Base-by-base conservation (phyloP, 2,329 filamentous ascomycete species). In the Calonectria pseudoreteaudii region DNA sequence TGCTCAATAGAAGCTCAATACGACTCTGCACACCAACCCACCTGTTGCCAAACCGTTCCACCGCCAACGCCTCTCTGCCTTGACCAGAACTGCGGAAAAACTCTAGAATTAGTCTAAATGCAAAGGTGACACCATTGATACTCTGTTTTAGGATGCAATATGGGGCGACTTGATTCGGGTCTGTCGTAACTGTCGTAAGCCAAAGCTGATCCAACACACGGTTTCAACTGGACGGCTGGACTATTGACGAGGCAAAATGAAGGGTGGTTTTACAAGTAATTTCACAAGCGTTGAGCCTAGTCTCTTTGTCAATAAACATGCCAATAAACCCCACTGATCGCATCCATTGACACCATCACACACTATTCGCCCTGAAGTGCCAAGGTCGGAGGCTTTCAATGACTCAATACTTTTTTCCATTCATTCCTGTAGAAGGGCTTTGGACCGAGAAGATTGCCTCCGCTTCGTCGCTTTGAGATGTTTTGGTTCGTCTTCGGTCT, bases 1-100 rank as follows among this genome's bases (percentile, higher is more conserved):
- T 50, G 64, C 28, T 66, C 44, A 50, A 50, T 36, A 66, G 64
- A 52, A n/a, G 11, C 41, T 66, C 64, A 66, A 66, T 66, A 66
- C 44, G 11, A 28, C 26, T 34, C 62, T 14, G 13, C 28, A 31
- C 16, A 2, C 11, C 18, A 30, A 20, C 41, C 56, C 56, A 62
- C 56, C 34, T 62, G 34, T 14, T 34, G 26, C 56, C 56, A 62
- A 62, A 62, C 23, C 14, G 56, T 10, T 38, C 34, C 38, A 62
- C 18, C 13, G 10, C 36, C 34, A 10, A 18, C 36, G 10, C 38
- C 23, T 30, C 23, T 30, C 23, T 36, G 18, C 56, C 8, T 20
- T 11, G 23, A 20, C 6, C 6, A 18, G 9, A 41, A 20, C 5
- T 26, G 23, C 28, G 34, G 36, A 31, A 41, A 26, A 13, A 2